Evolutionary conservation across 257 asterid genomes (phyloP), one percentile per base, ranked within the genome.

Genomic region (Salvia miltiorrhiza): DNA sequence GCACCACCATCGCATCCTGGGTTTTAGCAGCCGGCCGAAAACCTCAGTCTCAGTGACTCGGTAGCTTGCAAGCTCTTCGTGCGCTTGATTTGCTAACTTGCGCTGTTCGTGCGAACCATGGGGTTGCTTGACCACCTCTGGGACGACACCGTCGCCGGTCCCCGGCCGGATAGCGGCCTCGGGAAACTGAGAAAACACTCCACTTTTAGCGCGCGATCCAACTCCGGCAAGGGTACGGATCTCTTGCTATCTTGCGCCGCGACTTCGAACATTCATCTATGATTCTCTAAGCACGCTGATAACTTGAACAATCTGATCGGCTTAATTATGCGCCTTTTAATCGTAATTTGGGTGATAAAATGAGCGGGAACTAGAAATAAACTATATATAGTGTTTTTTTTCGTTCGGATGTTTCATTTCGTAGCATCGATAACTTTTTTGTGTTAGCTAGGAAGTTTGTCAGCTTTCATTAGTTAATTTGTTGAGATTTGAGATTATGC

Each of bases 111-210:
- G 61, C 19, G 53, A 24, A 14, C 28, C 69, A 90, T 91, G 97
- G 93, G 93, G 61, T 84, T 91, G 70, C 95, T 91, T 4, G 96
- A 85, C 54, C 87, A 91, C 84, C 95, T 91, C 55, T 91, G 97
- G 97, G 97, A 91, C 30, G 96, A 91, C 43, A 88, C 96, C 33
- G 87, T 91, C 37, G 97, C 96, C 64, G 97, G 97, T 7, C 97
- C 96, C 58, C 84, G 54, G 59, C 97, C 97, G 20, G 97, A 92
- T 9, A 73, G 67, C 69, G 97, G 97, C 73, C 95, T 91, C 39
- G 96, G 96, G 12, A 91, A 88, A 78, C 93, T 91, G 41, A 76
- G 97, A 23, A 91, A 91, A 67, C 69, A 84, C 49, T 59, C 89
- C 3, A 82, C 96, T 14, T 89, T 88, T 75, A 81, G 73, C 74